Percentiles rank a stretch among this genome's conserved stretches.
phyloP scores from a whole-genome alignment of 495 filamentous ascomycete species.

The Hyaloscypha variabilis region DNA sequence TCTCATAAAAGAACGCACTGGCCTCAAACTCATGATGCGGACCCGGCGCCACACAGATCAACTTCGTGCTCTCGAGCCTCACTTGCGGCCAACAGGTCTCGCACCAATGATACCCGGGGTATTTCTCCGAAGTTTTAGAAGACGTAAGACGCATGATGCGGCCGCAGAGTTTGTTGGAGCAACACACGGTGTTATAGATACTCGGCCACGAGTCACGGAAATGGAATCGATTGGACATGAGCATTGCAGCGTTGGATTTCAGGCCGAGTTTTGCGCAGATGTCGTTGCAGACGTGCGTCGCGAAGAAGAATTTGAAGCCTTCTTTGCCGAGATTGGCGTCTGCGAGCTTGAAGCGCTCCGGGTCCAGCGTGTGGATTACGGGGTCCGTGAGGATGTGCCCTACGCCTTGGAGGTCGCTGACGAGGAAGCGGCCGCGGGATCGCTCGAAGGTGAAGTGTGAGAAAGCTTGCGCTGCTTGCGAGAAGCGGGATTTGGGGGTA shows the following conservation, averaged over 20 bases:
- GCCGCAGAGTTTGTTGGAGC: constrained; percentile 43
- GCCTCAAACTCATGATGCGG: constrained; percentile 16
- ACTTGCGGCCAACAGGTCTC: constrained; percentile 37
- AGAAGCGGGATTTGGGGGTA: constrained; percentile 14
- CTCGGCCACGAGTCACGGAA: constrained; percentile 33
- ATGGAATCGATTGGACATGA: constrained; percentile 22
- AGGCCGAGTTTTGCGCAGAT: constrained; percentile 41
- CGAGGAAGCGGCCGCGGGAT: constrained; percentile 37
- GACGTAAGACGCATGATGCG: constrained; percentile 28
- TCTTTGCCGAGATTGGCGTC: constrained; percentile 34
- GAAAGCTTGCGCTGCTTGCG: constrained; percentile 41
- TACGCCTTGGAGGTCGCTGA: constrained; percentile 39
- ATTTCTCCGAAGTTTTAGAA: constrained; percentile 26
- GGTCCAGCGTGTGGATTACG: constrained; percentile 38
- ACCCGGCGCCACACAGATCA: constrained; percentile 20
- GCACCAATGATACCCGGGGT: constrained; percentile 36
- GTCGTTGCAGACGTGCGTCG: constrained; percentile 39
- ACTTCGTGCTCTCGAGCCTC: constrained; percentile 11
- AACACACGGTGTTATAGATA: constrained; percentile 31
- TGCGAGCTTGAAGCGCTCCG: constrained; percentile 32
- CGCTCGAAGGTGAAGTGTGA: constrained; percentile 47
- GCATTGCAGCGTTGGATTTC: constrained; percentile 31
- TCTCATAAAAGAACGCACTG: constrained; percentile 14
- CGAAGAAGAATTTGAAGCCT: constrained; percentile 44
- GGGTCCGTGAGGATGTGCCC: constrained; percentile 38